phyloP scores from a whole-genome alignment of 2,329 filamentous ascomycete genomes.

The Penicillium sp. region DNA sequence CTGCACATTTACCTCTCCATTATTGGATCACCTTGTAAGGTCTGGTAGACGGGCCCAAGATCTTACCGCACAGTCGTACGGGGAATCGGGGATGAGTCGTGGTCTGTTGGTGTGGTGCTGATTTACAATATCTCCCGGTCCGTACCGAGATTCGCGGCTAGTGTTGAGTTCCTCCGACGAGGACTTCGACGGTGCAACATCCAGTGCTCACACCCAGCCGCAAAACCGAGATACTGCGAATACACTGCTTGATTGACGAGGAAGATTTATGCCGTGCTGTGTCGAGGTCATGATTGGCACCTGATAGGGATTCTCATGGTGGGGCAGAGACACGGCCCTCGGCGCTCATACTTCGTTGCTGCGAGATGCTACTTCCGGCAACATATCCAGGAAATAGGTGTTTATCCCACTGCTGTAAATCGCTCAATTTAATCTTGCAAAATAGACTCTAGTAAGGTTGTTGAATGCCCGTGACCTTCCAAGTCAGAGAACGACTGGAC shows the following conservation, averaged over 20 bases:
- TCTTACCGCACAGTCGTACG: conserved; percentile 12
- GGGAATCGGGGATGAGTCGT: no score
- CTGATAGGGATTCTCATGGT: background rate
- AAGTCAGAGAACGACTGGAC: background rate
- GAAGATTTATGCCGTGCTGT: no score
- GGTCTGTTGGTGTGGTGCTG: background rate
- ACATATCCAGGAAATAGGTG: background rate
- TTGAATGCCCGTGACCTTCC: background rate
- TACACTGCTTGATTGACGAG: no score
- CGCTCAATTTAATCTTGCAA: no score
- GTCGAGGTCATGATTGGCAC: no score
- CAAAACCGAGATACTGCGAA: no score
- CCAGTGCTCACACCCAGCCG: no score
- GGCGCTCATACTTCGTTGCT: background rate
- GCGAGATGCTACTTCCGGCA: background rate
- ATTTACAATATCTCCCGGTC: conserved; percentile 4
- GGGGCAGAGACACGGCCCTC: background rate
- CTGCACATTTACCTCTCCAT: conserved; percentile 6
- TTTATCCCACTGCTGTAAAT: no score
- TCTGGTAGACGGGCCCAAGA: conserved; percentile 7
- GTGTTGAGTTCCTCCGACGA: background rate
- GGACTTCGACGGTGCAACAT: no score
- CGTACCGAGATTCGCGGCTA: background rate
- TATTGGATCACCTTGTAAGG: conserved; percentile 3
- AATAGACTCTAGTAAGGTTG: no score